phyloP scores from a whole-genome alignment of 768 basidiomycete genomes.

The Boletellus ananas region DNA sequence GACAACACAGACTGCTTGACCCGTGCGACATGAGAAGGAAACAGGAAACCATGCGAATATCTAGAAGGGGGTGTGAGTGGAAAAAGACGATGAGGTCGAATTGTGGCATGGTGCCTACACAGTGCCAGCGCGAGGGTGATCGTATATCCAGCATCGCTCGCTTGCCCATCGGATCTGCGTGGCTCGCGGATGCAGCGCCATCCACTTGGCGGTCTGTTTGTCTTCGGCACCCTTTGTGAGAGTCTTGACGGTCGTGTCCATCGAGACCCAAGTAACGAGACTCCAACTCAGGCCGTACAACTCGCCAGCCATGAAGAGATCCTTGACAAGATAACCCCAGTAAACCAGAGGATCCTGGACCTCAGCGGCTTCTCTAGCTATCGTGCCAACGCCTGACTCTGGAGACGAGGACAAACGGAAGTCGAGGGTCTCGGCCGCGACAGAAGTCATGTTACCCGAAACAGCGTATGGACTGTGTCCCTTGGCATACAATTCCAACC shows the following conservation, averaged over 20 bases:
- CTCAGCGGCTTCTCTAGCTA: slow-evolving; percentile 8
- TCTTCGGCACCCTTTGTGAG: slow-evolving; percentile 84
- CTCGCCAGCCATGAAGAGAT: slow-evolving; percentile 94
- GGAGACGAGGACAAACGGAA: background rate
- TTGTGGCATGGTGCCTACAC: slow-evolving; percentile 54
- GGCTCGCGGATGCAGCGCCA: slow-evolving; percentile 77
- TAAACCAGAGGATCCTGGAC: slow-evolving; percentile 69
- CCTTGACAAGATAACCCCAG: slow-evolving; percentile 89
- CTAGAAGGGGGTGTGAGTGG: slow-evolving; percentile 36
- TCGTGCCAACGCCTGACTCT: background rate
- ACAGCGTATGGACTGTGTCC: slow-evolving; percentile 26
- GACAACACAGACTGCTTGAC: slow-evolving; percentile 55
- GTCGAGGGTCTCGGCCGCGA: background rate
- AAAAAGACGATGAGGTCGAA: slow-evolving; percentile 1
- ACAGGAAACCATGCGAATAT: slow-evolving; percentile 93
- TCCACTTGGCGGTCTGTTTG: slow-evolving; percentile 91
- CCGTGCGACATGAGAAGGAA: slow-evolving; percentile 80
- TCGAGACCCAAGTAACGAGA: slow-evolving; percentile 83
- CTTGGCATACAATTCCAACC: slow-evolving; percentile 63
- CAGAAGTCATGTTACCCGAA: slow-evolving; percentile 7
- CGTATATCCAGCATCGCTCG: slow-evolving; percentile 97
- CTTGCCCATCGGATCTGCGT: slow-evolving; percentile 82
- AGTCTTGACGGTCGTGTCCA: slow-evolving; percentile 61
- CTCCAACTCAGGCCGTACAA: slow-evolving; percentile 87
- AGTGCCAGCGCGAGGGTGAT: slow-evolving; percentile 91